Evolutionary conservation across 106 monocot genomes (phyloP).

Genomic region (Dendrobium officinale): DNA sequence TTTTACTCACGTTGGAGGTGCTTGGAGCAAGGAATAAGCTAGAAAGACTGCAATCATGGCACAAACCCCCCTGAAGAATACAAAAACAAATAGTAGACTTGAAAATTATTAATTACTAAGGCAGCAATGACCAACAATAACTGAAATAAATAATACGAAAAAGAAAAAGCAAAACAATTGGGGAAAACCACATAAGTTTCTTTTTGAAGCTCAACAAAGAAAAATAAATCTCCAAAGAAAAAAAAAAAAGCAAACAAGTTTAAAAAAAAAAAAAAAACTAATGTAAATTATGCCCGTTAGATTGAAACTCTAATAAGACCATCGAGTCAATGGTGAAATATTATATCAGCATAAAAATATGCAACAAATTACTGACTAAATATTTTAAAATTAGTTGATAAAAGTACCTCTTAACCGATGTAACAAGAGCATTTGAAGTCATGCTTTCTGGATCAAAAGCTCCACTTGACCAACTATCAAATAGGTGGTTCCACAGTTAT

Average conservation of each 20-base stretch:
- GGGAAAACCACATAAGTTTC: too few species aligned
- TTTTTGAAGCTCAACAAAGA: too few species aligned
- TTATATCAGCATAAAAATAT: background rate
- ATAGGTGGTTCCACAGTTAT: background rate
- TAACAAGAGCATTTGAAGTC: slow-evolving; percentile 39
- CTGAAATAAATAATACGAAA: too few species aligned
- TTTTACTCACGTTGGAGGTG: slow-evolving; percentile 88
- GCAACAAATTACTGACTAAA: background rate
- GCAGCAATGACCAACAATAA: background rate
- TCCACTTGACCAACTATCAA: slow-evolving; percentile 87
- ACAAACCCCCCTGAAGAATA: slow-evolving; percentile 60
- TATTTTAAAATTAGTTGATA: background rate
- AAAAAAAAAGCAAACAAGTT: background rate
- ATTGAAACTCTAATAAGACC: background rate
- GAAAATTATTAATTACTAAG: background rate
- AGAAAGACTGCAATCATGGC: slow-evolving; percentile 93
- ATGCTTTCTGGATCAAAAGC: slow-evolving; percentile 75
- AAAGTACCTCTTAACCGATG: slow-evolving; percentile 78
- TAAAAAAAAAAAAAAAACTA: background rate
- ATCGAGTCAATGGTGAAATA: background rate
- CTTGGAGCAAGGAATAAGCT: slow-evolving; percentile 93
- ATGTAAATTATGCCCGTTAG: background rate
- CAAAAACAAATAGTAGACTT: background rate
- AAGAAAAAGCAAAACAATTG: too few species aligned
- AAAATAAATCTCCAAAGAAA: too few species aligned